Evolutionary conservation across 2,329 filamentous ascomycete species (phyloP), one percentile per base, ranked within the genome.

Genomic region (Fusarium pseudocircinatum): DNA sequence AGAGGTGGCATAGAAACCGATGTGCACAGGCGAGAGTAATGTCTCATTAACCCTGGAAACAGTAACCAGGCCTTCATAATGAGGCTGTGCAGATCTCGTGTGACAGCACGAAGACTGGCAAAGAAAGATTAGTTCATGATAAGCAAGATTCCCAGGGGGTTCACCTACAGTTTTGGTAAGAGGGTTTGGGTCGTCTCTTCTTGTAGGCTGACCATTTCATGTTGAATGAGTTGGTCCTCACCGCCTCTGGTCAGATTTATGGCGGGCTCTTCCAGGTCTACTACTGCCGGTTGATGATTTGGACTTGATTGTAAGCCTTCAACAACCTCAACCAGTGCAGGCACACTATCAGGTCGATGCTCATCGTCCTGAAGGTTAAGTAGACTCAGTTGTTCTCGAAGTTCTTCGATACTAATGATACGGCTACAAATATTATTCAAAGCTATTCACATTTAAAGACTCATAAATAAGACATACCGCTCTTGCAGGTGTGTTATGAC

Each of bases 401-500:
- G 47, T 20, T 50, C 22, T 18, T 50, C 47, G 2, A 34, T 34
- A 12, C 16, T n/a, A 30, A 32, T 49, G 4, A 49, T n/a, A 8
- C 28, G 22, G 7, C 46, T 49, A 32, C 13, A 32, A 0, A 30
- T 8, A 22, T 0, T 5, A 7, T 0, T 32, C 26, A 49, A 22
- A 22, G 4, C 28, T 3, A 32, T 30, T n/a, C 6, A 18, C 0
- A 49, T 18, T 30, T 4, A 13, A 16, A 16, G 4, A 4, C 4
- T 49, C 4, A 5, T 16, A 11, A 6, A 2, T 22, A 20, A n/a
- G 10, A 20, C 14, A 32, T 32, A 49, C 46, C 46, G 28, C 1
- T 30, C 20, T 13, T 32, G 26, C 1, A 49, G 14, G 6, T 49
- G 28, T 22, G 46, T 15, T 13, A 49, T 16, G 9, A 49, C 46